Base-by-base conservation (phyloP, 495 filamentous ascomycete species). In the Aspergillus conjunctus region DNA sequence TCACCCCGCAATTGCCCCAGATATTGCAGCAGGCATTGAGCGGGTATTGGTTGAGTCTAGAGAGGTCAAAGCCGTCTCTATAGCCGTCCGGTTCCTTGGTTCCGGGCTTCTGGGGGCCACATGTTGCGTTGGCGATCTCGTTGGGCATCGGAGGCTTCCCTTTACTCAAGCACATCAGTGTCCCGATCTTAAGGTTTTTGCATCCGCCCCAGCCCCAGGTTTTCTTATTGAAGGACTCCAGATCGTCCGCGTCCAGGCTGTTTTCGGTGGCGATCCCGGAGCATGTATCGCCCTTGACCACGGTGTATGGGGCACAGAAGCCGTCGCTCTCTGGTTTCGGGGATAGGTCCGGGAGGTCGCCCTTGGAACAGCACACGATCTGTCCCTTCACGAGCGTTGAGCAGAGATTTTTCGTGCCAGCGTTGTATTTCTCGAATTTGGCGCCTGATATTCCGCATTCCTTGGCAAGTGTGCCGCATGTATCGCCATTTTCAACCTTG, bases 181-280 rank as follows among this genome's bases (percentile, higher is more conserved):
- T 0, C 22, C 49, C 49, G 15, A 30, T 14, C 21, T 21, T 12
- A 22, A 84, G 61, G 8, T 46, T 26, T 8, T 56, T 51, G 62
- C 83, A 85, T 34, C 77, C 78, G 18, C 44, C 61, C 79, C 79
- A 84, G 32, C 71, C 81, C 79, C 80, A 84, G 8, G 62, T 76
- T 10, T 68, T 54, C 21, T 66, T 66, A 65, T 79, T 79, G 64
- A 68, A 73, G 10, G 54, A 60, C n/a, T 70, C 56, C 4, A 79
- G 44, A 6, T 77, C 68, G 12, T 56, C 51, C 2, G 53, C 52
- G 20, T 72, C 72, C 5, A 83, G 26, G 22, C 66, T 22, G 26
- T 51, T 55, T 2, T 61, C 69, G 31, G 64, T 65, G 34, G 71
- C 59, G 2, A 32, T 50, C 5, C 44, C 51, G 50, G 68, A 73